Conservation (phyloP, 148 eudicot genomes). For the Camellia granthamiana region DNA sequence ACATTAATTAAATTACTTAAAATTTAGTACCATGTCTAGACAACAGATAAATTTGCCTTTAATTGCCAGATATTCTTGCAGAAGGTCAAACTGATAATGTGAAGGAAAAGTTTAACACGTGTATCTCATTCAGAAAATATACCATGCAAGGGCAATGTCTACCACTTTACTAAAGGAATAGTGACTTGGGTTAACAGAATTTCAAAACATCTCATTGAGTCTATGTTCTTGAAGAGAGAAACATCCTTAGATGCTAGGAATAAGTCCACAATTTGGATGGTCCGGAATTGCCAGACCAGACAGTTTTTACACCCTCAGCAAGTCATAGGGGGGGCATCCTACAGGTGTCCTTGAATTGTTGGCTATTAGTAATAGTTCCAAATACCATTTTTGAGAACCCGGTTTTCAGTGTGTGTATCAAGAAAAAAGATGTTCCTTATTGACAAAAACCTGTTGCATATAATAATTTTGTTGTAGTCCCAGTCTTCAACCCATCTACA, state of each 20-base stretch:
- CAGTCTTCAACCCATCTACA: constrained; percentile 99
- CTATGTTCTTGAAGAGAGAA: neutral
- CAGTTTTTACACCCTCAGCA: neutral
- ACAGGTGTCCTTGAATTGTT: neutral
- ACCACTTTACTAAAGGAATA: neutral
- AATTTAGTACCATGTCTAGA: neutral
- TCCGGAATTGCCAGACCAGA: neutral
- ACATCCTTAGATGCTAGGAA: neutral
- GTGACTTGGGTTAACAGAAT: neutral
- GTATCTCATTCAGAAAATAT: neutral
- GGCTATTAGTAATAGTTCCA: neutral
- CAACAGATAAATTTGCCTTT: neutral
- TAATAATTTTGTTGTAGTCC: constrained; percentile 96
- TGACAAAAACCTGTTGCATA: constrained; percentile 74
- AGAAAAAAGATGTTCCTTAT: neutral
- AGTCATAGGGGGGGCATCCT: too few relatives aligned
- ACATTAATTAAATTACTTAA: neutral
- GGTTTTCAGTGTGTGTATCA: neutral
- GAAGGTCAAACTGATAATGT: neutral
- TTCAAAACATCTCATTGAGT: constrained; percentile 5
- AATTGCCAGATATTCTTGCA: neutral
- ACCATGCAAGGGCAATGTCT: neutral
- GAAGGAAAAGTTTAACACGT: neutral
- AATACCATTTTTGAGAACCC: neutral
- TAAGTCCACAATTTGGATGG: neutral